Conservation (phyloP, 2,329 filamentous ascomycete genomes). For the Aspergillus quadricinctus region DNA sequence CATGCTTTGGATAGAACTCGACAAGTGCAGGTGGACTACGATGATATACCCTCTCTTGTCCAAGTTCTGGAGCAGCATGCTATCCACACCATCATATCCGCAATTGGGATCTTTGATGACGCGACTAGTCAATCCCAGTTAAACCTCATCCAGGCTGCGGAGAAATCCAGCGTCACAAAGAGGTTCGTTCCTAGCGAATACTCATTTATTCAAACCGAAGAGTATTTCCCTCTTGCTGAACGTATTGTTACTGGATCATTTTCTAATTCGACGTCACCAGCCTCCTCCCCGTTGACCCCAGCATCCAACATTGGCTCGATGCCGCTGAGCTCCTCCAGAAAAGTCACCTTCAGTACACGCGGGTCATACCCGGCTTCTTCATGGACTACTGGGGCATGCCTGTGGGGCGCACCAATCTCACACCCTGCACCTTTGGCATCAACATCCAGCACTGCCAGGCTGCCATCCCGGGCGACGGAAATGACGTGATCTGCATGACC, state of each 20-base stretch:
- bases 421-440: constrained; percentile 39
- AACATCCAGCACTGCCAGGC: constrained; percentile 45
- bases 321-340: constrained; percentile 26
- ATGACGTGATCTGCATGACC: constrained; percentile 44
- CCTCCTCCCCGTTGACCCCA: constrained; percentile 25
- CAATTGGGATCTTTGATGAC: constrained; percentile 31
- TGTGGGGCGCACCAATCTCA: constrained; percentile 35
- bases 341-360: constrained; percentile 36
- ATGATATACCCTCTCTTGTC: constrained; percentile 24
- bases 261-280: constrained; percentile 7
- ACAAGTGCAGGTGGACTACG: constrained; percentile 31
- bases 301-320: constrained; percentile 27
- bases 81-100: constrained; percentile 45
- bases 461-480: constrained; percentile 48
- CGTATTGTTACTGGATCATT: background rate
- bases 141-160: constrained; percentile 45
- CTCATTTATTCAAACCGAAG: constrained; percentile 30
- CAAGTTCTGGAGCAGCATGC: constrained; percentile 33
- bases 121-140: constrained; percentile 32
- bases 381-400: constrained; percentile 46
- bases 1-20: constrained; percentile 3
- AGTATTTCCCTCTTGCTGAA: constrained; percentile 20
- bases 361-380: constrained; percentile 42
- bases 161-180: constrained; percentile 33
- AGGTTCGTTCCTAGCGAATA: constrained; percentile 45